Evolutionary conservation across 179 eudicot genomes (phyloP).

Genomic region (Amaranthus tricolor): DNA sequence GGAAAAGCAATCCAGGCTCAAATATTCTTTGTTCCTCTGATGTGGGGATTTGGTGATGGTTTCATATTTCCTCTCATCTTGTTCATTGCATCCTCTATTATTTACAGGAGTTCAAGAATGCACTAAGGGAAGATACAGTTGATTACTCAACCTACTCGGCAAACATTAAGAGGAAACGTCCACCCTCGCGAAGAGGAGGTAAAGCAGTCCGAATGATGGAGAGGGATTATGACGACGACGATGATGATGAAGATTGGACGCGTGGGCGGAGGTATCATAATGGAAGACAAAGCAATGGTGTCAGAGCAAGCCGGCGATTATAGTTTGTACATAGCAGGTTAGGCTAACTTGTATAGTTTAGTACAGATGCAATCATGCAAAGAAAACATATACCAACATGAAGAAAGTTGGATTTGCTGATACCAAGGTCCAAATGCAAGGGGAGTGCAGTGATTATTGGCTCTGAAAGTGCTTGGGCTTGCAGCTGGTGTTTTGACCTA

Average conservation of each 20-base stretch:
- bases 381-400: constrained; percentile 14
- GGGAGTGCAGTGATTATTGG: not conserved
- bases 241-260: constrained; percentile 52
- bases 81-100: not conserved
- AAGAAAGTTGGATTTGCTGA: constrained; percentile 5
- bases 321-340: constrained; percentile 65
- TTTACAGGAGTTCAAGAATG: constrained; percentile 81
- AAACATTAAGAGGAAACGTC: constrained; percentile 78
- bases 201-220: constrained; percentile 39
- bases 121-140: constrained; percentile 85
- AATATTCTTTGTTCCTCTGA: not conserved
- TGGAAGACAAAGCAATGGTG: constrained; percentile 44
- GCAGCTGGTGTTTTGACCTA: not conserved
- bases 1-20: not conserved
- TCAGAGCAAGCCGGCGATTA: constrained; percentile 48
- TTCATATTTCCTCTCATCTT: not conserved
- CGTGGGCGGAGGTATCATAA: constrained; percentile 39
- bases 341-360: constrained; percentile 78
- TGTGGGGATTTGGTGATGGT: not conserved
- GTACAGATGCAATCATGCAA: constrained; percentile 30
- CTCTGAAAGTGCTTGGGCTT: not conserved
- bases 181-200: constrained; percentile 64
- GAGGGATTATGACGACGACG: constrained; percentile 52
- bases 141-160: constrained; percentile 89
- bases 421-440: not conserved